Conservation (phyloP, 75 land plant species). For the Pinus albicaulis region DNA sequence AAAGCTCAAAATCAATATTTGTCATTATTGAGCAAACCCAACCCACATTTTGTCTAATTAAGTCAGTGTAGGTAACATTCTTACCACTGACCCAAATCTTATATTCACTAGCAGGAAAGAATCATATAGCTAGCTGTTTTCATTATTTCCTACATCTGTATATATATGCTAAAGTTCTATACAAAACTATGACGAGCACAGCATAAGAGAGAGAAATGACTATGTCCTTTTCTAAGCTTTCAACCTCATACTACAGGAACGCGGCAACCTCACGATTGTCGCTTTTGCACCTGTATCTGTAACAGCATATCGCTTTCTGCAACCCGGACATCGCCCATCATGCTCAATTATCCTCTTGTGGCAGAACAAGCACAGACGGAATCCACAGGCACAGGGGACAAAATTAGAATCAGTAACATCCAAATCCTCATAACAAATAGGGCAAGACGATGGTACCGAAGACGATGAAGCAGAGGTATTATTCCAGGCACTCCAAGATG, state of each 20-base stretch:
- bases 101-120: slow-evolving; percentile 6
- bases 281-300: slow-evolving; percentile 27
- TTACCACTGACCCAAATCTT: neutral
- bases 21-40: no score
- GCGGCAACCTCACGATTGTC: slow-evolving; percentile 32
- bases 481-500: slow-evolving; percentile 23
- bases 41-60: no score
- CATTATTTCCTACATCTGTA: slow-evolving; percentile 7
- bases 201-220: neutral
- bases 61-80: no score
- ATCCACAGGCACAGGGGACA: slow-evolving; percentile 86
- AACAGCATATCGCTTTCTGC: slow-evolving; percentile 66
- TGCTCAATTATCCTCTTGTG: slow-evolving; percentile 77
- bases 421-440: slow-evolving; percentile 89
- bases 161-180: slow-evolving; percentile 12
- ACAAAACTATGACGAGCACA: slow-evolving; percentile 6
- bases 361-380: slow-evolving; percentile 89
- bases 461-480: neutral
- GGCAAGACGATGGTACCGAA: slow-evolving; percentile 58
- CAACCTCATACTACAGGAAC: slow-evolving; percentile 58
- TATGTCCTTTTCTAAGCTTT: slow-evolving; percentile 28
- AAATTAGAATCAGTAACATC: slow-evolving; percentile 86
- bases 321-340: slow-evolving; percentile 94
- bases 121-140: neutral
- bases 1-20: no score